Evolutionary conservation across 345 rosid genomes (phyloP), one percentile per base, ranked within the genome.

Genomic region (Clausena lansium): DNA sequence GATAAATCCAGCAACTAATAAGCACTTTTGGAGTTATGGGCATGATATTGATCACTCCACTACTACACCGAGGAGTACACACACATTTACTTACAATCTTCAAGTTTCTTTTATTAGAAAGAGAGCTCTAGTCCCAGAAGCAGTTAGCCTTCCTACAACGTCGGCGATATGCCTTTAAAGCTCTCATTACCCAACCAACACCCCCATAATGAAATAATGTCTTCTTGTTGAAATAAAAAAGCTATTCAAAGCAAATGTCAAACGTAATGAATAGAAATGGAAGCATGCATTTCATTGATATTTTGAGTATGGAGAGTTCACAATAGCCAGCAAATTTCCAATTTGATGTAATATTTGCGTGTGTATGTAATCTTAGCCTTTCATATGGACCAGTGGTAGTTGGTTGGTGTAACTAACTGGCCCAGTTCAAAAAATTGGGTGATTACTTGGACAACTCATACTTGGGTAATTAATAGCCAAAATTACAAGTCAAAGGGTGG

Each of bases 361-460:
- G 17, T 0, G 50, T 3, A 33, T 57, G 45, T 0, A 17, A 55
- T 14, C 55, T 38, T 39, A 1, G 67, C 76, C 55, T 24, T 38
- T 38, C 38, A 38, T 15, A 19, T 25, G 22, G 47, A 45, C 4
- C 50, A 0, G 5, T 45, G 5, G 50, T 7, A 41, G 28, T 41
- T 11, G 77, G 70, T 62, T 45, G 77, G 70, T 63, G n/a, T 19
- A 74, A 74, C 47, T 20, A 47, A 61, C 55, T 60, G 74, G 39
- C 32, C 45, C 39, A 33, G 69, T 33, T 35, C 3, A 4, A 62
- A 62, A 28, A 27, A 27, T 14, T 27, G 14, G 55, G 11, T 70
- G 11, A 33, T 71, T 33, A 33, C n/a, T 71, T 39, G 54, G 39
- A 10, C 32, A 54, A 52, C 28, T 50, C 39, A 52, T 32, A 28